Conservation (phyloP, 768 basidiomycete species). For the Punctularia strigosozonata region DNA sequence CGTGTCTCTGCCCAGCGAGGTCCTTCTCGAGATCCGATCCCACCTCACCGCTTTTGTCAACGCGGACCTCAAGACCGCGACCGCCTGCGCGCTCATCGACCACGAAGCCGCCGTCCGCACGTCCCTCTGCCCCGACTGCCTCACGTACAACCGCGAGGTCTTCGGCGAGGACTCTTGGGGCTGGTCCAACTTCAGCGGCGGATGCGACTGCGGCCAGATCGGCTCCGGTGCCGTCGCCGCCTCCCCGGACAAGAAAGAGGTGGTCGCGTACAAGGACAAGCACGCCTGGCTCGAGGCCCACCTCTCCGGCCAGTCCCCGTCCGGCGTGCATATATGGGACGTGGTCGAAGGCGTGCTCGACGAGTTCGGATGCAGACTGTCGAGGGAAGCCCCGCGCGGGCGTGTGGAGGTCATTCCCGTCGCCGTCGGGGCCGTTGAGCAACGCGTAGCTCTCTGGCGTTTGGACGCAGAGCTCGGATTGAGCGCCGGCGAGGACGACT, state of each 20-base stretch:
- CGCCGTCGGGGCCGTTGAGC: too few relatives aligned
- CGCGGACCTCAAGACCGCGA: neutral
- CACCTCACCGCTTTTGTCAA: neutral
- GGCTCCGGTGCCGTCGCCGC: slow-evolving; percentile 1
- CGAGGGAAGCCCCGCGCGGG: too few relatives aligned
- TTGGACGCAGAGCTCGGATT: too few relatives aligned
- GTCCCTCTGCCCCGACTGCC: slow-evolving; percentile 37
- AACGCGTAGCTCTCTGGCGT: too few relatives aligned
- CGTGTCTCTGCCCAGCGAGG: neutral
- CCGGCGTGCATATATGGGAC: too few relatives aligned
- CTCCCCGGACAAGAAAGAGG: neutral
- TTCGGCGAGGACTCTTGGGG: slow-evolving; percentile 40
- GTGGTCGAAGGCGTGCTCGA: too few relatives aligned
- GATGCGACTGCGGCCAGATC: slow-evolving; percentile 31
- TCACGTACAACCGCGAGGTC: slow-evolving; percentile 39
- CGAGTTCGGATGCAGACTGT: too few relatives aligned
- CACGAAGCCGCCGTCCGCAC: slow-evolving; percentile 27
- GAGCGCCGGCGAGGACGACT: too few relatives aligned
- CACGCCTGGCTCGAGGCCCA: neutral
- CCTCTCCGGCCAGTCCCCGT: neutral
- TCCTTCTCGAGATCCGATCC: neutral
- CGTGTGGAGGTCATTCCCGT: too few relatives aligned
- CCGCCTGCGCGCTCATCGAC: neutral
- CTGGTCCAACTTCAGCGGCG: slow-evolving; percentile 40
- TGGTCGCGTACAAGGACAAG: neutral